Base-by-base conservation (phyloP, 2,329 filamentous ascomycete genomes). In the Paraconiothyrium sp. region DNA sequence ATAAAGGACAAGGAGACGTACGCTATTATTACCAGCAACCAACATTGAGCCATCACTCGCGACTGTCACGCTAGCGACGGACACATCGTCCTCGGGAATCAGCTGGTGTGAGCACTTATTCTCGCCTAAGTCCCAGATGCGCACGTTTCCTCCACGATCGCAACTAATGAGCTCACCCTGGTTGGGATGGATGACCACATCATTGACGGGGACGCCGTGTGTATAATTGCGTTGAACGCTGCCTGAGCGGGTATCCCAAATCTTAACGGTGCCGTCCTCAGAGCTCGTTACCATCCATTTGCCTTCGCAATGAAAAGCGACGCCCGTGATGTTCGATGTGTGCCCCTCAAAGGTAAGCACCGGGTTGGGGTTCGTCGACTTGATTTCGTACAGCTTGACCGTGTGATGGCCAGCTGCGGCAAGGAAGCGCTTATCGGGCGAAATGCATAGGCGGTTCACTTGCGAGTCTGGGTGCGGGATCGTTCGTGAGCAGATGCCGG, bases 211-310 rank as follows among this genome's bases (percentile, higher is more conserved):
- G 37, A 89, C 90, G 57, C 91, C 92, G 77, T 99, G 95, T 69
- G 88, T 90, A 78, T 99, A 99, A 80, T 94, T 97, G 58, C 95
- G 88, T 81, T 99, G 95, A 58, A 98, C 89, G 60, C 87, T 89
- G 49, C 92, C 94, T 13, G 87, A 92, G 50, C 94, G 85, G 5
- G 93, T 97, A 78, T 97, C 94, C 94, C 94, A 97, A 66, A 97
- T 97, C 84, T 97, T 97, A 75, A 97, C 94, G 0, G 93, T 97
- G 72, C 94, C 92, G 76, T 99, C 95, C 80, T 99, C 95, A 50
- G 92, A 97, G 79, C 92, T 96, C 10, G 95, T 99, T 20, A 98
- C 95, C 92, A 99, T 97, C 95, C 95, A 99, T 82, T 99, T 99
- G 11, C 94, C 94, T 80, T 99, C 95, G 78, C 94, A 98, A 79